A percentile compares a stretch with the other conserved stretches of the same genome.
phyloP scores from a whole-genome alignment of 1,139 yeast species.

The Saccharomyces hybrid region DNA sequence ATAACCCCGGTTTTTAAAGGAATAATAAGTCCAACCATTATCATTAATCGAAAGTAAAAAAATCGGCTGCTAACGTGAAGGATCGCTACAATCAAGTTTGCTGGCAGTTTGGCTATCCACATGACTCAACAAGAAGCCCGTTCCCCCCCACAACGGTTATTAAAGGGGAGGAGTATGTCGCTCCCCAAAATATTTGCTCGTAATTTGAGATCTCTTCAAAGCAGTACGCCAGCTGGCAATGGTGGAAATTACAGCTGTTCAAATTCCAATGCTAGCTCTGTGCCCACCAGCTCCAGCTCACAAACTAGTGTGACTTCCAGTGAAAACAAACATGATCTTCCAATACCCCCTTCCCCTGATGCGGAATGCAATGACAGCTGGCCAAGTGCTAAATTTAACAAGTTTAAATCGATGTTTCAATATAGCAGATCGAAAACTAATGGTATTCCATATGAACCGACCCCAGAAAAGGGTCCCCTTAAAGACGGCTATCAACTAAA shows the following conservation, averaged over 20 bases:
- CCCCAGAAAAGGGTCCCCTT: background rate
- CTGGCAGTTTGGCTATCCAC: background rate
- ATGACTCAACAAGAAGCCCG: background rate
- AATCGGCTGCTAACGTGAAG: background rate
- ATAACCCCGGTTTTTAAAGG: background rate
- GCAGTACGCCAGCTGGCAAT: background rate
- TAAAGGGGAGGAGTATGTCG: conserved; percentile 1
- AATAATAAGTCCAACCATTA: background rate
- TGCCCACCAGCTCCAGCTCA: background rate
- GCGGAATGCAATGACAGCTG: background rate
- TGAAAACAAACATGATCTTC: background rate
- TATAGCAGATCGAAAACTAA: background rate
- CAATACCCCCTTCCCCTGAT: background rate
- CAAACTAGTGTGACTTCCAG: background rate
- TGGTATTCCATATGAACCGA: background rate
- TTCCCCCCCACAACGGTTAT: background rate
- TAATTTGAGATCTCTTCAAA: background rate
- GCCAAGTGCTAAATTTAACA: background rate
- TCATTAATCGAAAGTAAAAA: background rate
- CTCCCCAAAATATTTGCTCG: background rate
- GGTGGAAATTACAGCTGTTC: background rate
- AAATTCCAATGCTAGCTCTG: background rate
- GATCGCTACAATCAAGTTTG: background rate
- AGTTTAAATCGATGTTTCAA: background rate
- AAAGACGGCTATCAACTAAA: background rate